phyloP scores from a whole-genome alignment of 768 basidiomycete genomes.

The Kwoniella botswanensis region DNA sequence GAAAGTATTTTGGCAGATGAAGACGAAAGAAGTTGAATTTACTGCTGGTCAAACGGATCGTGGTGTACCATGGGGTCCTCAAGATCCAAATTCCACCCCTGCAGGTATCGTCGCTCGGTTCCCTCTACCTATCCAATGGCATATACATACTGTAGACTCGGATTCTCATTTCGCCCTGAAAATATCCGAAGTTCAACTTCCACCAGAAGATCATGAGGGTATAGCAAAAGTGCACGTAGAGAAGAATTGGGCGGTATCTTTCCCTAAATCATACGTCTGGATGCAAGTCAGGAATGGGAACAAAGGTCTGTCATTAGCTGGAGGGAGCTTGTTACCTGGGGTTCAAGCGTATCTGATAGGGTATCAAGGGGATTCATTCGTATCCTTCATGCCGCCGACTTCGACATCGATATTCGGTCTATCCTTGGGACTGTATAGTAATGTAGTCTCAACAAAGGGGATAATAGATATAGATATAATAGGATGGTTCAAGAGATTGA shows the following conservation, averaged over 20 bases:
- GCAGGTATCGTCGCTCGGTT: constrained; percentile 34
- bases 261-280: constrained; percentile 44
- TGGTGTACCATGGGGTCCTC: constrained; percentile 34
- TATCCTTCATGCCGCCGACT: constrained; percentile 33
- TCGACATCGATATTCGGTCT: constrained; percentile 34
- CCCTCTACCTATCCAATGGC: constrained; percentile 49
- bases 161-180: constrained; percentile 17
- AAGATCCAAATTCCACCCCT: constrained; percentile 33
- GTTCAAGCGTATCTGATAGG: constrained; percentile 44
- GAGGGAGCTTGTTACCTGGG: constrained; percentile 34
- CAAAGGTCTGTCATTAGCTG: constrained; percentile 35
- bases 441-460: constrained; percentile 24
- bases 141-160: constrained; percentile 42
- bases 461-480: constrained; percentile 33
- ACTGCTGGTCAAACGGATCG: constrained; percentile 1
- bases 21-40: constrained; percentile 23
- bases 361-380: constrained; percentile 27
- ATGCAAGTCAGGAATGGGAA: constrained; percentile 30
- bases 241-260: constrained; percentile 48
- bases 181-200: constrained; percentile 1
- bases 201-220: constrained; percentile 10
- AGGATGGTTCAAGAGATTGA: constrained; percentile 39
- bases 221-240: constrained; percentile 37
- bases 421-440: constrained; percentile 32
- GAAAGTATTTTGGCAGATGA: constrained; percentile 21